Evolutionary conservation across 1,284 basidiomycete genomes (phyloP).

Genomic region (Mycosarcoma mackinlayi): DNA sequence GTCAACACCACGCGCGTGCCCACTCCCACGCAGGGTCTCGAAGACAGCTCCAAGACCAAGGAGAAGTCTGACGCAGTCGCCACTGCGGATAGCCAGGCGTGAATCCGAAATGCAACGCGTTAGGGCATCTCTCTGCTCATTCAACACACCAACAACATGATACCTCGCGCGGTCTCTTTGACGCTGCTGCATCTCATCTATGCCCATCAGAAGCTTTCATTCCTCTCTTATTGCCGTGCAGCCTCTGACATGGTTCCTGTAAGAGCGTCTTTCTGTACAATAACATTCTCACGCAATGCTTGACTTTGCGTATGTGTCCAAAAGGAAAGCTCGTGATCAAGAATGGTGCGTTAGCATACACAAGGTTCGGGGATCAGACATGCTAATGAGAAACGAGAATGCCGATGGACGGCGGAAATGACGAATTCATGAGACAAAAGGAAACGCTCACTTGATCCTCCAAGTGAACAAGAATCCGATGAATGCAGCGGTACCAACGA

Average conservation of each 20-base stretch:
- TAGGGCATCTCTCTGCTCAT: conserved; percentile 1
- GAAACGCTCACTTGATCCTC: conserved; percentile 31
- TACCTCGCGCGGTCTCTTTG: conserved; percentile 13
- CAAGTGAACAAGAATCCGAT: conserved; percentile 54
- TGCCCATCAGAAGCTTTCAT: not conserved
- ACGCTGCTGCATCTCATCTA: not conserved
- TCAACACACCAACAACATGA: conserved; percentile 4
- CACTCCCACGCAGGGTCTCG: conserved; percentile 28
- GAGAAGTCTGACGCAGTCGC: conserved; percentile 13
- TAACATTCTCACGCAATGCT: not conserved
- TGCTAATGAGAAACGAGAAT: not conserved
- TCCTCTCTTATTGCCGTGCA: not conserved
- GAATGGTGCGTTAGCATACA: no score
- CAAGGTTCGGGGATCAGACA: not conserved
- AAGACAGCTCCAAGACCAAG: conserved; percentile 14
- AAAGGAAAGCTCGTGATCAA: no score
- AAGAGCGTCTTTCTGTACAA: conserved; percentile 8
- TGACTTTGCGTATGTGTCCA: no score
- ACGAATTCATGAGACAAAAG: no score
- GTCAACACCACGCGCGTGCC: conserved; percentile 28
- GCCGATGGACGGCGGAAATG: no score
- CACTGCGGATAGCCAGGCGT: conserved; percentile 12
- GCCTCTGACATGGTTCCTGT: not conserved
- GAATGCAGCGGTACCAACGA: conserved; percentile 58
- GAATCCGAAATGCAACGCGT: not conserved